phyloP scores from a whole-genome alignment of 176 grass and related monocot genomes.

The Puya raimondii region DNA sequence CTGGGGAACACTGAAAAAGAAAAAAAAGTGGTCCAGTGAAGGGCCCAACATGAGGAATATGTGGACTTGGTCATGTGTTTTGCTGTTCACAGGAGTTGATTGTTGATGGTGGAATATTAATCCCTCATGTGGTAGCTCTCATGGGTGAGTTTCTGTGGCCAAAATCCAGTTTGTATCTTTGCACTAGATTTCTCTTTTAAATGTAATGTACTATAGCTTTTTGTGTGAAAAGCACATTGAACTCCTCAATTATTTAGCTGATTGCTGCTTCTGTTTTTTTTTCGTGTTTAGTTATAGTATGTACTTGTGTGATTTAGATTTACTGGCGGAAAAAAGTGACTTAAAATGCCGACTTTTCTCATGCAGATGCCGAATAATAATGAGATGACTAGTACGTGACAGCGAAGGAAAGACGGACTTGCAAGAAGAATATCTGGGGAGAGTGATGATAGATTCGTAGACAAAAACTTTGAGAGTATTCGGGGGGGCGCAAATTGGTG shows the following conservation, averaged over 20 bases:
- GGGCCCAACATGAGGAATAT: not conserved
- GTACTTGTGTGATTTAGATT: not conserved
- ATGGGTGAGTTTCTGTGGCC: not conserved
- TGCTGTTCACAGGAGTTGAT: not conserved
- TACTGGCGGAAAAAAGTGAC: not conserved
- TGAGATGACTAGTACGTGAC: no score
- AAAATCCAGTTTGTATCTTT: not conserved
- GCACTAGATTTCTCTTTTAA: not conserved
- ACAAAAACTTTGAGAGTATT: no score
- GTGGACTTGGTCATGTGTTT: not conserved
- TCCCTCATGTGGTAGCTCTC: not conserved
- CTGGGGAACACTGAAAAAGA: not conserved
- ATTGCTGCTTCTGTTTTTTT: not conserved
- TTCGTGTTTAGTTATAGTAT: not conserved
- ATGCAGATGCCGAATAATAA: not conserved
- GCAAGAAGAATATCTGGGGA: no score
- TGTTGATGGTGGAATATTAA: not conserved
- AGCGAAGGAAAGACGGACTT: no score
- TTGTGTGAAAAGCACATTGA: not conserved
- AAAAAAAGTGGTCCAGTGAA: not conserved
- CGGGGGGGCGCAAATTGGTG: no score
- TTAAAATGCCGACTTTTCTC: not conserved
- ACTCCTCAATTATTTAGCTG: not conserved
- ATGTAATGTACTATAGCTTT: not conserved
- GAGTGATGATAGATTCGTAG: no score